Percentiles rank a stretch among this genome's conserved stretches.
Evolutionary conservation across 306 rosid genomes (phyloP).

Genomic region (Albizia julibrissin): DNA sequence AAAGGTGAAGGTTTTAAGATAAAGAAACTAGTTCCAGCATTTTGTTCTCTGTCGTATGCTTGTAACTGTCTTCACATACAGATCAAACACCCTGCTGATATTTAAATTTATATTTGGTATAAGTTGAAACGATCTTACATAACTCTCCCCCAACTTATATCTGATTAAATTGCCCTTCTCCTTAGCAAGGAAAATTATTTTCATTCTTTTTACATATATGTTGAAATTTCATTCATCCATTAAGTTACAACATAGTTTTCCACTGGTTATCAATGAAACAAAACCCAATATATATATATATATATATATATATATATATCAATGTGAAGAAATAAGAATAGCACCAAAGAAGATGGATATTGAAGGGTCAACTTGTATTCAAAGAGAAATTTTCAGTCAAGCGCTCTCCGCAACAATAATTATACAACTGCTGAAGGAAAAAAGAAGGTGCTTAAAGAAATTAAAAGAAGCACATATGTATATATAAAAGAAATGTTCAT

Average conservation of each 20-base stretch:
- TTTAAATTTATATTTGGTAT: not conserved
- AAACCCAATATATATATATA: not conserved
- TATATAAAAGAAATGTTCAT: constrained; percentile 27
- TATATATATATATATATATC: not conserved
- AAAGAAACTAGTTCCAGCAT: not conserved
- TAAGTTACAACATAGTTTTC: not conserved
- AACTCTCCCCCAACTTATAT: not conserved
- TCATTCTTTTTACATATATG: not conserved
- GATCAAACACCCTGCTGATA: not conserved
- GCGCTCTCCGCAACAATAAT: not conserved
- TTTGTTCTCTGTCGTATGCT: not conserved
- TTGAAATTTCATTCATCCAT: not conserved
- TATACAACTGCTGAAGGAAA: not conserved
- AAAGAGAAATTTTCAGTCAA: not conserved
- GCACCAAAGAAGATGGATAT: not conserved
- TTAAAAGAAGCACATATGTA: not conserved
- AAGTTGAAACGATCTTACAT: not conserved
- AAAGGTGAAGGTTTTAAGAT: not conserved
- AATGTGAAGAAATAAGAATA: not conserved
- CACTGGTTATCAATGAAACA: not conserved
- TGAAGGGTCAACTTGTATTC: not conserved
- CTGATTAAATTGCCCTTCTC: not conserved
- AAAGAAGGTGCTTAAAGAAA: not conserved
- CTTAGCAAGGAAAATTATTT: not conserved
- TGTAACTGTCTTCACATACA: not conserved